Percentiles rank a stretch among this genome's conserved stretches.
phyloP scores from a whole-genome alignment of 306 rosid genomes.

The Malus sieversii region DNA sequence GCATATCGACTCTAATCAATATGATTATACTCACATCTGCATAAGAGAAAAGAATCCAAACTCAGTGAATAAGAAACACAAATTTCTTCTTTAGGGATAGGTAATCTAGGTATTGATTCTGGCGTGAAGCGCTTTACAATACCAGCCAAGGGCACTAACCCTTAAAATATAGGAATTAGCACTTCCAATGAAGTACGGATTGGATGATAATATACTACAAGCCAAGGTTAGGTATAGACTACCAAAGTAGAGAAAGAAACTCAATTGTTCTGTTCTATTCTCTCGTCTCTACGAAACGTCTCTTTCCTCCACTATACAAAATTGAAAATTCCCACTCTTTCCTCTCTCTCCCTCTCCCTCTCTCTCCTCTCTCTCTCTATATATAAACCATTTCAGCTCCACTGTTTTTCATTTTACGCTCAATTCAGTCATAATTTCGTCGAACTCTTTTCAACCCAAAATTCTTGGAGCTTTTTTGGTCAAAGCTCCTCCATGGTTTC shows the following conservation, averaged over 20 bases:
- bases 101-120: background rate
- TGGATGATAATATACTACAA: background rate
- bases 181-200: background rate
- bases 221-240: conserved; percentile 22
- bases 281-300: conserved; percentile 31
- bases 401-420: background rate
- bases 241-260: background rate
- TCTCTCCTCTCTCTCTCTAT: background rate
- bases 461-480: background rate
- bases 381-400: background rate
- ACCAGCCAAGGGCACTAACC: background rate
- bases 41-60: no score
- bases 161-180: background rate
- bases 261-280: background rate
- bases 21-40: no score
- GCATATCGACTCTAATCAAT: no score
- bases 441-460: conserved; percentile 2
- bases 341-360: background rate
- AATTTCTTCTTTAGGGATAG: background rate
- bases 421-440: background rate
- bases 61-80: no score
- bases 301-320: conserved; percentile 31
- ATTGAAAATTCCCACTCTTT: conserved; percentile 7
- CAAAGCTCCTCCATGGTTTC: conserved; percentile 40
- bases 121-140: background rate